Conservation (phyloP, 2,329 filamentous ascomycete genomes). For the Colletotrichum lini region DNA sequence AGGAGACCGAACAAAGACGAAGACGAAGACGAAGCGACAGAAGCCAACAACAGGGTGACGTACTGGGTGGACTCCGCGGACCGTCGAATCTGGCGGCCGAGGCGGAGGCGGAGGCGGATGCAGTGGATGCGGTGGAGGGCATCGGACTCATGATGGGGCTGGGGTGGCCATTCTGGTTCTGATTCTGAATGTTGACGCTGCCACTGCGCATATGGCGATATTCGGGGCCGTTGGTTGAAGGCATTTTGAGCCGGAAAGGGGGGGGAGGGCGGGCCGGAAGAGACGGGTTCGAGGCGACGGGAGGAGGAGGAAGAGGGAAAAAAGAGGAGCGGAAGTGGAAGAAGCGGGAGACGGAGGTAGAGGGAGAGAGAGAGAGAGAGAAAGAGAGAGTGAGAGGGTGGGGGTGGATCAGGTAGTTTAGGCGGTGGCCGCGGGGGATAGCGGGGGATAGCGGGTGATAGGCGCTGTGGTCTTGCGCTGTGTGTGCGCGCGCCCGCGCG, state of each 20-base stretch:
- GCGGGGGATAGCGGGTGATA: conserved; percentile 1
- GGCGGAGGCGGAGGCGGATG: conserved; percentile 13
- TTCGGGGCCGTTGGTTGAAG: conserved; percentile 60
- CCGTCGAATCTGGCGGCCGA: conserved; percentile 65
- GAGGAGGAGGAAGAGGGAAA: conserved; percentile 18
- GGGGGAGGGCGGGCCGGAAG: neutral
- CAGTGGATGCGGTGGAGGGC: conserved; percentile 47
- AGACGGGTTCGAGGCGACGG: conserved; percentile 5
- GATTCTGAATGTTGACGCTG: conserved; percentile 67
- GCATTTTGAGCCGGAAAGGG: conserved; percentile 43
- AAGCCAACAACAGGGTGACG: conserved; percentile 49
- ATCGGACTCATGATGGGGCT: conserved; percentile 54
- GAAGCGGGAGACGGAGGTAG: conserved; percentile 16
- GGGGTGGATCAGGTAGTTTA: neutral
- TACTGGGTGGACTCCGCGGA: conserved; percentile 75
- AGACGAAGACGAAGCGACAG: conserved; percentile 16
- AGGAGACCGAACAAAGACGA: neutral
- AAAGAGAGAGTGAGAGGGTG: too few relatives aligned
- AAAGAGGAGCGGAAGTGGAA: conserved; percentile 20
- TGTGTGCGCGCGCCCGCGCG: neutral
- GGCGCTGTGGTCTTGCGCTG: conserved; percentile 6
- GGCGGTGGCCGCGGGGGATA: too few relatives aligned
- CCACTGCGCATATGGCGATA: conserved; percentile 71
- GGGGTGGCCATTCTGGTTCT: conserved; percentile 50
- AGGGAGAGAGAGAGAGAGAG: neutral